Conservation (phyloP, 225 moss, liverwort and hornwort species). For the Pseudisothecium myosuroides region DNA sequence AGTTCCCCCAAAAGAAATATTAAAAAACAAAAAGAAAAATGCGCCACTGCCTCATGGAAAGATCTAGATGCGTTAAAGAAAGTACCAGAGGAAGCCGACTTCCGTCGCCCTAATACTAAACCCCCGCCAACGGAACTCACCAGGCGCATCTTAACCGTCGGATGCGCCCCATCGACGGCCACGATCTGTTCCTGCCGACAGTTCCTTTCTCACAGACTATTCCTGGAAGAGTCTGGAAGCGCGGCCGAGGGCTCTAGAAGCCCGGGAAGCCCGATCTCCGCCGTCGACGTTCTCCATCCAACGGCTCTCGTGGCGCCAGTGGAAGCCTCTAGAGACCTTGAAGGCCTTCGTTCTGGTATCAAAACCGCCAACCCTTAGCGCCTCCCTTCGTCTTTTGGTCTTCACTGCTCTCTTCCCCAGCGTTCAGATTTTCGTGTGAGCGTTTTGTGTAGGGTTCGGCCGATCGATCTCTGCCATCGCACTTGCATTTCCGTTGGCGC, state of each 20-base stretch:
- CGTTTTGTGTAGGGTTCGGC: neutral
- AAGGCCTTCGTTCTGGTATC: slow-evolving; percentile 21
- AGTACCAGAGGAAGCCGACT: neutral
- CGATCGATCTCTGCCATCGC: neutral
- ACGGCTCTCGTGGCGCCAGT: neutral
- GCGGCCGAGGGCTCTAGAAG: slow-evolving; percentile 16
- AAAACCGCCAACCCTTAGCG: slow-evolving; percentile 19
- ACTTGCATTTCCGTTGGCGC: neutral
- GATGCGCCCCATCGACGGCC: neutral
- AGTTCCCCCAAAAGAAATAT: neutral
- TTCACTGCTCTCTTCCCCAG: neutral
- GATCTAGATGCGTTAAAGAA: neutral
- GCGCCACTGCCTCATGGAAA: neutral
- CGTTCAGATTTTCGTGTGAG: neutral
- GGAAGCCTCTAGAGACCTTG: slow-evolving; percentile 17
- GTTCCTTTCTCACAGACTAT: neutral
- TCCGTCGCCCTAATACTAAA: slow-evolving; percentile 6
- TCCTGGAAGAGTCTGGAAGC: slow-evolving; percentile 6
- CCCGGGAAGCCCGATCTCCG: neutral
- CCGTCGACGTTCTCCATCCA: neutral
- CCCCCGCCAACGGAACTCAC: neutral
- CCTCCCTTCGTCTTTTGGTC: neutral
- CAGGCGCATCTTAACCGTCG: neutral
- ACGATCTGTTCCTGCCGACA: neutral
- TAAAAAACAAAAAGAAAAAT: neutral